Conservation (phyloP, 164 flowering plant species). For the Tetrastigma voinierianum region DNA sequence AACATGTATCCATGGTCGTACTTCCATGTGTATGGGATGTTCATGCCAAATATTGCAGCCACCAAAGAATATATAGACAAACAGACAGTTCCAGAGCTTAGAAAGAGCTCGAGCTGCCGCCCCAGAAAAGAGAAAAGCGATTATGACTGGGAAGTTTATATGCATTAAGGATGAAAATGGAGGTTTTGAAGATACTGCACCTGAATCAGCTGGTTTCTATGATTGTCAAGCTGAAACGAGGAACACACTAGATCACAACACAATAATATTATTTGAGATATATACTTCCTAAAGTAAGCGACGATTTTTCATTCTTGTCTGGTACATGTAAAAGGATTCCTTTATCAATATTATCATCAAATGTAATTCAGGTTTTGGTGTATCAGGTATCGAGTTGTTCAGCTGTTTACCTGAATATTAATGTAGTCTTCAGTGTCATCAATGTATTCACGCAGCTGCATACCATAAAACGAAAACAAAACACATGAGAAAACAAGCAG, state of each 20-base stretch:
- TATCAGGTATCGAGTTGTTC: neutral
- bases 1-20: conserved; percentile 64
- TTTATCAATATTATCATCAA: neutral
- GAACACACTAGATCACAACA: neutral
- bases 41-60: conserved; percentile 92
- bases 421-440: conserved; percentile 98
- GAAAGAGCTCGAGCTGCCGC: conserved; percentile 84
- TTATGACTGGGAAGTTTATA: too few species aligned
- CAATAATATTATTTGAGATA: too few species aligned
- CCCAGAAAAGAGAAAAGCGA: neutral
- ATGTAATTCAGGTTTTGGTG: neutral
- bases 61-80: conserved; percentile 78
- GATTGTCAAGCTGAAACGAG: conserved; percentile 68
- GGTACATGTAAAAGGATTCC: too few species aligned
- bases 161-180: neutral
- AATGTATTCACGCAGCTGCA: conserved; percentile 90
- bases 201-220: conserved; percentile 83
- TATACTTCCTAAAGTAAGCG: neutral
- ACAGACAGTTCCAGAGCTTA: conserved; percentile 84
- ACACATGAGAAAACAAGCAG: too few species aligned
- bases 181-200: conserved; percentile 19
- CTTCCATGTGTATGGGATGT: conserved; percentile 89
- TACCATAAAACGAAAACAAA: neutral
- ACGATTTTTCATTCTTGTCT: neutral
- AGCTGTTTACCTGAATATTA: conserved; percentile 75